Percentiles rank a stretch among this genome's conserved stretches.
Conservation (phyloP, 768 basidiomycete genomes). For the Pisolithus marmoratus region DNA sequence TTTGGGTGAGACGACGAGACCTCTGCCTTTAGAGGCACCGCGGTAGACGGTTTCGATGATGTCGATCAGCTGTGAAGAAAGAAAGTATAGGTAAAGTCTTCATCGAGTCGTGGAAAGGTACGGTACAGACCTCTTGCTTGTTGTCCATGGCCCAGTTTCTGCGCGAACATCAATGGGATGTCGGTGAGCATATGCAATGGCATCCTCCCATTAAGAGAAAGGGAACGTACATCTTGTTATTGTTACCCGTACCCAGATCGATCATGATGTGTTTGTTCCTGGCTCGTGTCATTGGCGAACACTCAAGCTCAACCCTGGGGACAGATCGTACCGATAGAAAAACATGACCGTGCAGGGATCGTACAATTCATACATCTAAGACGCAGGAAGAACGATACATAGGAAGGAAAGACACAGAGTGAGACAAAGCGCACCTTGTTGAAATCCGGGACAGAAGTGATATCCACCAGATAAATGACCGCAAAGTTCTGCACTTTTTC, state of each 20-base stretch:
- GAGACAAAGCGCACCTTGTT: slow-evolving; percentile 64
- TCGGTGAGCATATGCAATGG: neutral
- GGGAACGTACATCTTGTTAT: slow-evolving; percentile 89
- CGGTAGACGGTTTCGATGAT: slow-evolving; percentile 98
- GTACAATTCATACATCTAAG: slow-evolving; percentile 98
- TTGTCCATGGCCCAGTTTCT: slow-evolving; percentile 99
- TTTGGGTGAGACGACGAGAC: slow-evolving; percentile 96
- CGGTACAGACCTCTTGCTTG: slow-evolving; percentile 79
- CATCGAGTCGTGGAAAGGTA: neutral
- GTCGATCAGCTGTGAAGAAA: slow-evolving; percentile 71
- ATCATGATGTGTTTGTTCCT: slow-evolving; percentile 99
- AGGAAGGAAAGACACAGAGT: neutral
- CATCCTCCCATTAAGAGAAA: neutral
- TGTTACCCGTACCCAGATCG: slow-evolving; percentile 98
- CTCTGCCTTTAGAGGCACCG: slow-evolving; percentile 94
- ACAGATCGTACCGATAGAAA: slow-evolving; percentile 75
- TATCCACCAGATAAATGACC: slow-evolving; percentile 92
- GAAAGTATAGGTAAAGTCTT: neutral
- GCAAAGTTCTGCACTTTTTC: slow-evolving; percentile 99
- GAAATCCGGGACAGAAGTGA: slow-evolving; percentile 96
- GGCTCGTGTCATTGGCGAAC: neutral
- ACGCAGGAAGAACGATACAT: neutral
- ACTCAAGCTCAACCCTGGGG: neutral
- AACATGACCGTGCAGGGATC: slow-evolving; percentile 98
- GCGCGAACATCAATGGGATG: neutral